Evolutionary conservation across 768 basidiomycete genomes (phyloP).

Genomic region (Psilocybe subaeruginosa): DNA sequence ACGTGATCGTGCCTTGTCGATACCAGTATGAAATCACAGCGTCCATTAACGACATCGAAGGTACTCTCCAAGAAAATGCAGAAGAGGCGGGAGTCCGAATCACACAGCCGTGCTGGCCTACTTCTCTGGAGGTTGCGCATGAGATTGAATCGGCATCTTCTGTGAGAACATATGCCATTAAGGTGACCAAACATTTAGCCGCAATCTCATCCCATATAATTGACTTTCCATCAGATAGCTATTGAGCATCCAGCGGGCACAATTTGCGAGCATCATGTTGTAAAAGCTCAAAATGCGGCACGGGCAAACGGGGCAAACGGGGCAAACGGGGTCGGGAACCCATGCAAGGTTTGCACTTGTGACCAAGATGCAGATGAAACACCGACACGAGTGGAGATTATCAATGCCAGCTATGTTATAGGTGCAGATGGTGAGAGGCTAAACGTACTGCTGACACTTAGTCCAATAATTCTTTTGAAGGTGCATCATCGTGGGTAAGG

Average conservation of each 20-base stretch:
- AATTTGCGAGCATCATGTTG: not conserved
- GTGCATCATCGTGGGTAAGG: slow-evolving; percentile 15
- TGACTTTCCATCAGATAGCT: not conserved
- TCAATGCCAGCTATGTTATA: slow-evolving; percentile 11
- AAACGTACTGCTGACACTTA: not conserved
- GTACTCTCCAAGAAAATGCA: slow-evolving; percentile 11
- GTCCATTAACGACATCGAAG: slow-evolving; percentile 9
- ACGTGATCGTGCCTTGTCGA: slow-evolving; percentile 9
- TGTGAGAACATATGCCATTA: not conserved
- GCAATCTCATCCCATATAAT: not conserved
- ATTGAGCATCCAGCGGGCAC: not conserved
- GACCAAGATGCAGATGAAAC: not conserved
- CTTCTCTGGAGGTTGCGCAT: not conserved
- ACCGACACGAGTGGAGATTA: not conserved
- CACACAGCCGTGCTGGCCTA: slow-evolving; percentile 10
- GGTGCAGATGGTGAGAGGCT: slow-evolving; percentile 13
- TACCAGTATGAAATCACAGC: slow-evolving; percentile 13
- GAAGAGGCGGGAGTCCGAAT: slow-evolving; percentile 8
- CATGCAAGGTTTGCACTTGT: not conserved
- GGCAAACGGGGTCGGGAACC: too few relatives aligned
- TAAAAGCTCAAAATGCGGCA: not conserved
- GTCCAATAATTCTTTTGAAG: not conserved
- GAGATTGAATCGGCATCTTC: not conserved
- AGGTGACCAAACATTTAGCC: not conserved
- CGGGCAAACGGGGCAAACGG: not conserved